These are phyloP conservation scores for Aspergillus spinulosporus DNA, from an alignment of 2,329 filamentous ascomycete genomes.

Conservation along the genomic window DNA sequence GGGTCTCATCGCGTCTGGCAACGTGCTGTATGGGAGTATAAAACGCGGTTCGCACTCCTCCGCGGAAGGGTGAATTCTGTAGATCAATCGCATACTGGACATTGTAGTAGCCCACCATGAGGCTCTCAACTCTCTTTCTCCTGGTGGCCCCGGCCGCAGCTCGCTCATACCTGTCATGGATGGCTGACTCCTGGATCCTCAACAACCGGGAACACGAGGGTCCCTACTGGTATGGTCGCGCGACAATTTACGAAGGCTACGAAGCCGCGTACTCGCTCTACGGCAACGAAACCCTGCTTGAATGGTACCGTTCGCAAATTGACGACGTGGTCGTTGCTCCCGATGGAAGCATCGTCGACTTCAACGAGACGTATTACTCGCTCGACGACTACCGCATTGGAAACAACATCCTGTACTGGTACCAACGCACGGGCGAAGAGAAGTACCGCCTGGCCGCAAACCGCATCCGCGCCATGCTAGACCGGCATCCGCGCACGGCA, in stretches of 20 bases:
- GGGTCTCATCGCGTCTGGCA: too few species aligned
- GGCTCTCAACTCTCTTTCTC: background rate
- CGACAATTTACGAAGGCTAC: constrained; percentile 4
- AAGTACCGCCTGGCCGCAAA: constrained; percentile 1
- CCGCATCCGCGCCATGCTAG: background rate
- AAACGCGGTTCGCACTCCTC: too few species aligned
- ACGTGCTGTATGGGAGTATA: too few species aligned
- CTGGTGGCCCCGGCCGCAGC: background rate
- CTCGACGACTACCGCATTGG: constrained; percentile 8
- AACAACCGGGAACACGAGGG: constrained; percentile 6
- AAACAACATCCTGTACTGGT: constrained; percentile 4
- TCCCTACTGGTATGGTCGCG: constrained; percentile 1
- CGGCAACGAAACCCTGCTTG: background rate
- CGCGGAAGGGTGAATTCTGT: too few species aligned
- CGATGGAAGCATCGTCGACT: constrained; percentile 1
- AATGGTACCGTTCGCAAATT: constrained; percentile 2
- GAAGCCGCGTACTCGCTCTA: background rate
- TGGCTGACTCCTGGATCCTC: constrained; percentile 5
- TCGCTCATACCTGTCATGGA: constrained; percentile 1
- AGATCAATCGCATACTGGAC: too few species aligned
- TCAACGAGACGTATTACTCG: constrained; percentile 8
- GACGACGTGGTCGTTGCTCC: background rate
- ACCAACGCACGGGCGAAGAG: constrained; percentile 3
- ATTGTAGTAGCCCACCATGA: background rate
- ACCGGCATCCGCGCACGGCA: background rate